Evolutionary conservation across 2,329 filamentous ascomycete genomes (phyloP).

Genomic region (Ascochyta clinopodiicola): DNA sequence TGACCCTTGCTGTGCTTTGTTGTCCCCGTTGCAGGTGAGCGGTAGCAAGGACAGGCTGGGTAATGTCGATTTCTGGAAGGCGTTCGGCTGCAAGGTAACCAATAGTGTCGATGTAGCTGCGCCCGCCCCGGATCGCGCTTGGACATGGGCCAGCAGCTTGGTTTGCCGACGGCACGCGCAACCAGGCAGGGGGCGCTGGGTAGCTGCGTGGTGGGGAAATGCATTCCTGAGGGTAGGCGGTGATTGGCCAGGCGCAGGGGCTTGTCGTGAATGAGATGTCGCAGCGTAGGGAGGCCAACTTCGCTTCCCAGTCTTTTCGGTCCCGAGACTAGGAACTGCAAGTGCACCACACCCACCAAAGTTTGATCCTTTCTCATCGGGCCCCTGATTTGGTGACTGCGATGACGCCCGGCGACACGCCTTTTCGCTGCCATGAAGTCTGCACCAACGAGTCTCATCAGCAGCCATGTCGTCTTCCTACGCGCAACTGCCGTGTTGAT

Average conservation of each 20-base stretch:
- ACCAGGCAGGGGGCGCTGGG: constrained; percentile 37
- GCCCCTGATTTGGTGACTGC: constrained; percentile 34
- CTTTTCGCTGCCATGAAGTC: constrained; percentile 20
- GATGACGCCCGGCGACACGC: constrained; percentile 26
- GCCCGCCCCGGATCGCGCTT: constrained; percentile 45
- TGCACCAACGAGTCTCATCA: constrained; percentile 23
- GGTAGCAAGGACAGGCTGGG: constrained; percentile 27
- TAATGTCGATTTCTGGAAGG: constrained; percentile 45
- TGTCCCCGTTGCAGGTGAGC: constrained; percentile 28
- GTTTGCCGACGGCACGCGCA: constrained; percentile 40
- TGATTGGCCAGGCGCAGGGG: constrained; percentile 19
- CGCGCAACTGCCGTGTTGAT: constrained; percentile 20
- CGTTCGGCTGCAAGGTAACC: constrained; percentile 33
- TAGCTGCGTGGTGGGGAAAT: constrained; percentile 23
- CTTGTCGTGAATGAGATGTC: constrained; percentile 21
- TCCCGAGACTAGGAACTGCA: constrained; percentile 33
- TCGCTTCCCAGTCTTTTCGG: constrained; percentile 29
- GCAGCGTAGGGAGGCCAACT: constrained; percentile 24
- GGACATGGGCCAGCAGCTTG: constrained; percentile 40
- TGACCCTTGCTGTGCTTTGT: constrained; percentile 28
- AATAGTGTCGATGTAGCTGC: constrained; percentile 26
- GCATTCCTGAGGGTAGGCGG: neutral
- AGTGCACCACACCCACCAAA: constrained; percentile 34
- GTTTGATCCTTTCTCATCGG: constrained; percentile 25
- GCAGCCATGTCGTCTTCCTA: constrained; percentile 20